These are phyloP conservation scores for Teratosphaeria gauchensis DNA, from an alignment of 2,329 filamentous ascomycete genomes.

Conservation along the genomic window DNA sequence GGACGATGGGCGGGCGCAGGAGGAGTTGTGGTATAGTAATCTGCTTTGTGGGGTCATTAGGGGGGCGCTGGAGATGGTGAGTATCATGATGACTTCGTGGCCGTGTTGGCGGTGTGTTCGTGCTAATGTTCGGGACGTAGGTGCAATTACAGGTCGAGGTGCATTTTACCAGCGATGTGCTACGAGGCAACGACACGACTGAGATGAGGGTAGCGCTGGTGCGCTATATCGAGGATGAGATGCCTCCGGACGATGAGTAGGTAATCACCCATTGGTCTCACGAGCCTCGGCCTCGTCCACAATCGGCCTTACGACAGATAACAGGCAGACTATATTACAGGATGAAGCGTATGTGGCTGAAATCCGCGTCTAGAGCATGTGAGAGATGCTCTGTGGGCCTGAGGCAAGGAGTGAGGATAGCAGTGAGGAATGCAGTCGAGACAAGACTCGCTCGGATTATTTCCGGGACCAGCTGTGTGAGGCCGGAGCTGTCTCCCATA, in stretches of 20 bases:
- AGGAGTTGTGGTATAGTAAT: slow-evolving; percentile 97
- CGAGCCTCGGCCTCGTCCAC: background rate
- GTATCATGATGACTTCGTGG: slow-evolving; percentile 9
- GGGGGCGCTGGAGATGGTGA: slow-evolving; percentile 89
- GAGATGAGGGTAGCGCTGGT: slow-evolving; percentile 92
- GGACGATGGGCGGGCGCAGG: slow-evolving; percentile 88
- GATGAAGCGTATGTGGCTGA: too few species aligned
- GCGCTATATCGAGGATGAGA: slow-evolving; percentile 92
- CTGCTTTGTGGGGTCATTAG: slow-evolving; percentile 88
- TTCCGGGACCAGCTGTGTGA: too few species aligned
- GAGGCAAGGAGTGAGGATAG: too few species aligned
- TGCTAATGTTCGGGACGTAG: slow-evolving; percentile 26
- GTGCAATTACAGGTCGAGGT: slow-evolving; percentile 97
- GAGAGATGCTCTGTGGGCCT: too few species aligned
- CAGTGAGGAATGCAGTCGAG: too few species aligned
- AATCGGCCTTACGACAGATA: background rate
- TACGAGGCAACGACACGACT: slow-evolving; percentile 89
- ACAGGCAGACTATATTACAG: background rate
- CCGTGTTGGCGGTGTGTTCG: too few species aligned
- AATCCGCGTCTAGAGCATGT: too few species aligned
- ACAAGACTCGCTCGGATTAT: too few species aligned
- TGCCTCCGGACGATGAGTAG: slow-evolving; percentile 92
- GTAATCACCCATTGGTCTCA: background rate
- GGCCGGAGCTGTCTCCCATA: too few species aligned
- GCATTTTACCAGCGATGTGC: slow-evolving; percentile 87